Conservation (phyloP, 2,329 filamentous ascomycete genomes). For the Aspergillus spinulosporus region DNA sequence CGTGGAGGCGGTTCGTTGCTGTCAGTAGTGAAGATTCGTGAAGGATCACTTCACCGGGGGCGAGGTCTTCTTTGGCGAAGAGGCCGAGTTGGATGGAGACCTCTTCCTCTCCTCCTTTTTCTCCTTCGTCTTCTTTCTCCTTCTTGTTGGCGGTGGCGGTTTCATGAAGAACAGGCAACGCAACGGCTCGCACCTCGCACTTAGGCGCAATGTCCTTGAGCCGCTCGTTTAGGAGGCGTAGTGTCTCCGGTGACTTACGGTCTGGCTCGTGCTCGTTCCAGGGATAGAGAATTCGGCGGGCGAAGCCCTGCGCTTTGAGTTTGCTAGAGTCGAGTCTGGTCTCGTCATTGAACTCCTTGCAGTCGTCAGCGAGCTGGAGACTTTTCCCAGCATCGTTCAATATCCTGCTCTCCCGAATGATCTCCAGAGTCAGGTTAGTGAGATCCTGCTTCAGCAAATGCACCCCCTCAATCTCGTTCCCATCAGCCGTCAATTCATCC, state of each 20-base stretch:
- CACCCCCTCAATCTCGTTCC: not conserved
- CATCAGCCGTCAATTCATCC: not conserved
- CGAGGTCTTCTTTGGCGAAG: slow-evolving; percentile 81
- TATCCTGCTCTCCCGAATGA: not conserved
- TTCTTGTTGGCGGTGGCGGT: slow-evolving; percentile 11
- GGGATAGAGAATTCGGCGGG: slow-evolving; percentile 59
- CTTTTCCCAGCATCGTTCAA: slow-evolving; percentile 20
- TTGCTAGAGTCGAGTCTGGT: slow-evolving; percentile 30
- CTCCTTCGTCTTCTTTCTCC: slow-evolving; percentile 10
- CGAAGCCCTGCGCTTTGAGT: slow-evolving; percentile 42
- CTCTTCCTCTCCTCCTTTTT: slow-evolving; percentile 31
- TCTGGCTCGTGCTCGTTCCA: slow-evolving; percentile 65
- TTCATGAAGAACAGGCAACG: slow-evolving; percentile 69
- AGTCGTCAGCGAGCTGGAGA: not conserved
- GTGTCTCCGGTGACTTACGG: slow-evolving; percentile 53
- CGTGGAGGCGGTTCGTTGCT: slow-evolving; percentile 83
- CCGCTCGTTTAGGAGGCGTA: slow-evolving; percentile 70
- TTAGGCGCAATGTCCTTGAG: slow-evolving; percentile 72
- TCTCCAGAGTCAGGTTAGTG: not conserved
- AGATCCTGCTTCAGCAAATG: not conserved
- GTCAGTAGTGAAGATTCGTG: slow-evolving; percentile 83
- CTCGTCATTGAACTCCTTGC: not conserved
- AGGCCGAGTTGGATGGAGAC: slow-evolving; percentile 75
- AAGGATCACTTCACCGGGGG: slow-evolving; percentile 73
- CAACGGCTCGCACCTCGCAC: slow-evolving; percentile 73